phyloP scores from a whole-genome alignment of 2,329 filamentous ascomycete species.

The Aureobasidium pullulans region DNA sequence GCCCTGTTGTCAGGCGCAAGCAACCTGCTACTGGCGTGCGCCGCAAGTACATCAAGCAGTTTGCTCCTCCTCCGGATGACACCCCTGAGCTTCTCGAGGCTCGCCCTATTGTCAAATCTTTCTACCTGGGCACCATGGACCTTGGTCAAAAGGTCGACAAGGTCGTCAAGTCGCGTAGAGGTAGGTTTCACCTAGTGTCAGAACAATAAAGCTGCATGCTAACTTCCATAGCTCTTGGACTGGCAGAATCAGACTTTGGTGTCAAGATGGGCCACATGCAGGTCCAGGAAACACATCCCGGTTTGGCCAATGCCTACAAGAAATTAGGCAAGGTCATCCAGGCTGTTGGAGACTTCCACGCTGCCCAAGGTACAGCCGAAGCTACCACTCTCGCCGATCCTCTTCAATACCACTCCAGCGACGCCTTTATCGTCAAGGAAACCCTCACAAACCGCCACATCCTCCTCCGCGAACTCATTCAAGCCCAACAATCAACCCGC shows the following conservation, averaged over 20 bases:
- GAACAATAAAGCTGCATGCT: constrained; percentile 24
- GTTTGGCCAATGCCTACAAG: constrained; percentile 81
- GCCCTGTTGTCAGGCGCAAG: constrained; percentile 88
- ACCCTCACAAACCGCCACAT: constrained; percentile 97
- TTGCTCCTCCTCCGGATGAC: constrained; percentile 93
- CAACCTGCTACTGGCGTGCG: constrained; percentile 94
- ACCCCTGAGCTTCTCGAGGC: constrained; percentile 89
- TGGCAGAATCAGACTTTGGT: constrained; percentile 88
- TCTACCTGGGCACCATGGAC: constrained; percentile 94
- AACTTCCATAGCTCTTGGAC: constrained; percentile 63
- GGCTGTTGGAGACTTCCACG: constrained; percentile 88
- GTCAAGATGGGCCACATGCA: constrained; percentile 82
- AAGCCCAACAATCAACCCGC: constrained; percentile 79
- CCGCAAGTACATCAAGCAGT: constrained; percentile 94
- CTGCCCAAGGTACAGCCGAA: constrained; percentile 92
- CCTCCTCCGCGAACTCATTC: constrained; percentile 81
- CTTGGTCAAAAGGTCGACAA: constrained; percentile 94
- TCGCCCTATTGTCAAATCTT: constrained; percentile 84
- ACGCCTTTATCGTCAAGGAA: constrained; percentile 97
- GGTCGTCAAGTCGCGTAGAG: constrained; percentile 83
- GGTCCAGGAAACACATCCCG: constrained; percentile 82
- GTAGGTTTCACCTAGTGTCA: constrained; percentile 43
- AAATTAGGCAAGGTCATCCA: constrained; percentile 93
- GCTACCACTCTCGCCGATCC: constrained; percentile 91
- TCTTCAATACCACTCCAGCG: constrained; percentile 87